phyloP scores from a whole-genome alignment of 495 filamentous ascomycete genomes.

The Daldinia loculata region DNA sequence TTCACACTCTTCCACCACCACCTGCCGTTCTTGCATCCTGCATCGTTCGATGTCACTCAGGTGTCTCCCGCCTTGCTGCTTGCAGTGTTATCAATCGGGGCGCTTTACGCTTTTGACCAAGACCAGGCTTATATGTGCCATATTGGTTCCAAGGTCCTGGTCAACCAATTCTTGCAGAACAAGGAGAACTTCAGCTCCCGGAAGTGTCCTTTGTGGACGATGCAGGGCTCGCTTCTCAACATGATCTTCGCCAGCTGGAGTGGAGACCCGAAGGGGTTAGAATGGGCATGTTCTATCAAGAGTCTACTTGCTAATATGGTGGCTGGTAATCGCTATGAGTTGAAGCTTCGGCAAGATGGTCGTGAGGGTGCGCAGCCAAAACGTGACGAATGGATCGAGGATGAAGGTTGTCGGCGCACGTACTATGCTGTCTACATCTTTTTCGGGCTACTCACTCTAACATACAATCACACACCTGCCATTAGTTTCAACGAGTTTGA shows the following conservation, averaged over 20 bases:
- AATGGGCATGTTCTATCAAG: constrained; percentile 99
- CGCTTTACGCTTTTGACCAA: constrained; percentile 95
- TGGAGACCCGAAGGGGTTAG: constrained; percentile 94
- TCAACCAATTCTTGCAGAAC: constrained; percentile 96
- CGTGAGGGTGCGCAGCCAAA: constrained; percentile 79
- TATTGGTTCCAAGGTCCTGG: constrained; percentile 94
- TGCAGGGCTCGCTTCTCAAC: constrained; percentile 95
- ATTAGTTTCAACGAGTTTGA: constrained; percentile 99
- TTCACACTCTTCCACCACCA: constrained; percentile 98
- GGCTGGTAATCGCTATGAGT: constrained; percentile 93
- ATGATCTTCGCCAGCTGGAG: constrained; percentile 99
- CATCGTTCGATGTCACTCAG: constrained; percentile 83
- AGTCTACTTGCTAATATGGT: constrained; percentile 98
- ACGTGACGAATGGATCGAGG: constrained; percentile 93
- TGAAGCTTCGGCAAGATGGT: constrained; percentile 89
- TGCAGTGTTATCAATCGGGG: constrained; percentile 93
- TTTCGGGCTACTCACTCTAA: constrained; percentile 93
- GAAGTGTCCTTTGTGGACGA: constrained; percentile 96
- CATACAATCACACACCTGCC: constrained; percentile 95
- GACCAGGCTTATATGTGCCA: constrained; percentile 96
- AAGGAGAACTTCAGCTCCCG: constrained; percentile 99
- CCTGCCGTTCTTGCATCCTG: constrained; percentile 93
- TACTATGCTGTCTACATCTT: constrained; percentile 99
- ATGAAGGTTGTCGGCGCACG: constrained; percentile 94
- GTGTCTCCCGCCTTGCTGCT: constrained; percentile 84